phyloP scores from a whole-genome alignment of 2,329 filamentous ascomycete genomes.

The Penicillium sp. region DNA sequence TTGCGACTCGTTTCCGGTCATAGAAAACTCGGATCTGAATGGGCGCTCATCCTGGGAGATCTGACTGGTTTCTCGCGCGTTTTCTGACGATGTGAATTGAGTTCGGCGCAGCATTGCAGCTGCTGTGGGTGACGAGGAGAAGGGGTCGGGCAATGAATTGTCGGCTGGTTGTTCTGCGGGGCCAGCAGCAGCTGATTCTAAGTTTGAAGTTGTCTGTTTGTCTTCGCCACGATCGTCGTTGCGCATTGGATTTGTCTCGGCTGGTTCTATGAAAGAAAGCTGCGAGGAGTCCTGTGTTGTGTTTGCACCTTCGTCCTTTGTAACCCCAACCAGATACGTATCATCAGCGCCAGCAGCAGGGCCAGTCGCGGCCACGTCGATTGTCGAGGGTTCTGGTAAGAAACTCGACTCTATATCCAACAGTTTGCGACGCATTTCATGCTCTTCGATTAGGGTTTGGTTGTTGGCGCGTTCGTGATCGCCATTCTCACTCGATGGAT shows the following conservation, averaged over 20 bases:
- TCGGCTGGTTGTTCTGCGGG: conserved; percentile 21
- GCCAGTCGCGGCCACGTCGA: conserved; percentile 36
- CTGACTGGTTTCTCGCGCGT: conserved; percentile 20
- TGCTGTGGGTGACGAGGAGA: conserved; percentile 47
- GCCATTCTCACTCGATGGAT: conserved; percentile 33
- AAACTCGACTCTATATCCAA: conserved; percentile 66
- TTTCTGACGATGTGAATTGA: conserved; percentile 33
- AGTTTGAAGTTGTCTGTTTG: not conserved
- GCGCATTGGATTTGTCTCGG: conserved; percentile 23
- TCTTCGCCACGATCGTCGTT: conserved; percentile 10
- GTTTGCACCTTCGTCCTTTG: conserved; percentile 24
- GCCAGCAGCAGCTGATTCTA: not conserved
- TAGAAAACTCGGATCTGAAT: conserved; percentile 22
- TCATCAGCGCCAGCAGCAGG: conserved; percentile 40
- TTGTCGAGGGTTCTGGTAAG: conserved; percentile 54
- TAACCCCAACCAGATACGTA: conserved; percentile 44
- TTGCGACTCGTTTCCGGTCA: conserved; percentile 27
- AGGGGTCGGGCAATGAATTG: conserved; percentile 40
- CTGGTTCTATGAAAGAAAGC: conserved; percentile 27
- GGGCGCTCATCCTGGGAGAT: conserved; percentile 23
- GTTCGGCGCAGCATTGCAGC: conserved; percentile 45
- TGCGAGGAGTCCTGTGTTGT: conserved; percentile 21
- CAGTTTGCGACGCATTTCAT: conserved; percentile 59
- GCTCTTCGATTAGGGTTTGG: conserved; percentile 53
- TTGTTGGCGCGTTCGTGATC: conserved; percentile 38